Evolutionary conservation across 176 grass and related monocot genomes (phyloP), one percentile per base, ranked within the genome.

Genomic region (Phoenix roebelenii): DNA sequence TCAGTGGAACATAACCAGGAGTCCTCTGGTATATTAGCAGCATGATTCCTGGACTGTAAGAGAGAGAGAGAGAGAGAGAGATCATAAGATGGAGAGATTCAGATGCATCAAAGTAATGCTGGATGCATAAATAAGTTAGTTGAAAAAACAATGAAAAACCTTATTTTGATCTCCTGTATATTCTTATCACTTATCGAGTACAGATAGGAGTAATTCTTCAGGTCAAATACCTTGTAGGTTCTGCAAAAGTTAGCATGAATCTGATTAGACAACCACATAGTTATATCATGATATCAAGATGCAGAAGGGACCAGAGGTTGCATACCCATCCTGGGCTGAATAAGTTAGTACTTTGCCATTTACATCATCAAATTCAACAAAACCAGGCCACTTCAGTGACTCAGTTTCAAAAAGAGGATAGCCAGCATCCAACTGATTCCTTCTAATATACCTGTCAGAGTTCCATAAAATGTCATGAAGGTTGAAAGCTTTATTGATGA

Each of bases 351-450:
- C 75, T 82, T 89, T 89, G 59, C 86, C 81, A 76, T 89, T 85
- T 62, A 89, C 82, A 82, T 89, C 86, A 76, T 79, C 78, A 70
- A 89, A 89, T 69, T 89, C 86, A 75, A 89, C 78, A 79, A 89
- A 89, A 23, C 86, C 86, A 79, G 86, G 86, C 76, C 80, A 82
- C 73, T 82, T 89, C 20, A 89, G 51, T 65, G 86, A 89, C 69
- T 89, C 82, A 3, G 82, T 76, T 77, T 85, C 82, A 44, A 89
- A 89, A 76, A 89, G 77, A 50, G 82, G 86, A 79, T 82, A 79
- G 18, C 82, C 86, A 51, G 66, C 75, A 44, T 82, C 57, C 54
- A 89, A 64, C 44, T 89, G 81, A 20, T 79, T 83, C 82, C 82
- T 85, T 63, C 78, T 68, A 25, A 89, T 89, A 50, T 73, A 82